Base-by-base conservation (phyloP, 2,329 filamentous ascomycete species). In the Paraconiothyrium brasiliense region DNA sequence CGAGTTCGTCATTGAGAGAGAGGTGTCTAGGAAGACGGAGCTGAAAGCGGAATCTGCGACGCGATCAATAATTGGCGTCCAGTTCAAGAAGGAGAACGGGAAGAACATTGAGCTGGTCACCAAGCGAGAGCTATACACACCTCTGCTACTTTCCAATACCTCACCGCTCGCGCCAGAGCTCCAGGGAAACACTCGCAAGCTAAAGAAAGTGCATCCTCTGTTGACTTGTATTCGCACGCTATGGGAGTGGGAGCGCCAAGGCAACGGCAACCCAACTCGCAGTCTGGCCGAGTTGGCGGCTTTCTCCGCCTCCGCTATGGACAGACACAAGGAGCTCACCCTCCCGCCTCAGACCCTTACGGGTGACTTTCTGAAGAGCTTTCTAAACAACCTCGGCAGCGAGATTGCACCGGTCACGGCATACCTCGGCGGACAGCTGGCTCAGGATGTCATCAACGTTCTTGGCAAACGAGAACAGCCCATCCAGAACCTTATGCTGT, bases 391-490 rank as follows among this genome's bases (percentile, higher is more conserved):
- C 69, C 84, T 97, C 6, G 91, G 89, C 58, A 88, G 89, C 71
- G 94, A 98, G 80, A 83, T 98, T 43, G 90, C 92, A 13, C 93
- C 95, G 8, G 92, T 97, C 9, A 90, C 92, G 0, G 94, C 95
- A 1, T 92, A 97, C 61, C 83, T 99, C 11, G 95, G 95, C 52
- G 95, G 94, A 10, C 89, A 94, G 77, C 85, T 99, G 16, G 93
- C 94, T 0, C 95, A 99, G 80, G 95, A 99, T 76, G 93, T 97
- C 55, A 98, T 99, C 81, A 98, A 98, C 72, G 94, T 97, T 35
- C 86, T 98, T 6, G 93, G 94, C 52, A 89, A 92, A 76, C 89
- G 91, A 44, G 93, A 98, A 81, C 95, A 97, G 78, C 95, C 95
- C 0, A 91, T 99, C 46, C 95, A 99, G 81, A 99, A 99, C 78